Conservation (phyloP, 73 alveolate species). For the Effrenium voratum region DNA sequence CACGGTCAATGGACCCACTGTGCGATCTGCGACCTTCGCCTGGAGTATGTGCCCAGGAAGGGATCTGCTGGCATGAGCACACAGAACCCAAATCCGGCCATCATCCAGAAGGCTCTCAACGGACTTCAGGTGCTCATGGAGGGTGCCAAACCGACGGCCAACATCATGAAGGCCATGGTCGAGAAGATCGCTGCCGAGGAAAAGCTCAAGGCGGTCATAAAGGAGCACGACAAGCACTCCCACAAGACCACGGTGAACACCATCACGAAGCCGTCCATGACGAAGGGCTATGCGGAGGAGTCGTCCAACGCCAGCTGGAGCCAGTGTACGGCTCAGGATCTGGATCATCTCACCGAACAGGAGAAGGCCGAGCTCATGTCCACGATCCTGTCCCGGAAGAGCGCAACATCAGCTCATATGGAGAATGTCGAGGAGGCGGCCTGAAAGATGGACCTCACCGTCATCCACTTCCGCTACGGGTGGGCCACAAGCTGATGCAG, state of each 20-base stretch:
- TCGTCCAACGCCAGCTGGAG: neutral
- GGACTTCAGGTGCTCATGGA: neutral
- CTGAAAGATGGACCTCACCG: neutral
- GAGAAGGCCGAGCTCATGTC: neutral
- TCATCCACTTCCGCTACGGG: neutral
- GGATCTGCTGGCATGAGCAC: neutral
- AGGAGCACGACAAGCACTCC: neutral
- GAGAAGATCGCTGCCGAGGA: constrained; percentile 45
- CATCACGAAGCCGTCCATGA: too few relatives aligned
- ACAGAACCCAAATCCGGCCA: neutral
- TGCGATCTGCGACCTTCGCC: neutral
- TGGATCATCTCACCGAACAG: neutral
- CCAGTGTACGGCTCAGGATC: neutral
- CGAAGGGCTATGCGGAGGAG: too few relatives aligned
- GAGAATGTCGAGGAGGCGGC: neutral
- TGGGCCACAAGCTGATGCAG: neutral
- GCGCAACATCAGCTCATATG: neutral
- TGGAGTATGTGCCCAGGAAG: neutral
- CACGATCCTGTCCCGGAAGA: neutral
- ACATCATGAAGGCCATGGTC: neutral
- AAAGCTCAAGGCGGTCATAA: neutral
- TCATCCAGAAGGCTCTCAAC: neutral
- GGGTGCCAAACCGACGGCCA: neutral
- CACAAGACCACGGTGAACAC: neutral
- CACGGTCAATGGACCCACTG: constrained; percentile 22